Percentiles rank a stretch among this genome's conserved stretches.
Evolutionary conservation across 2,329 filamentous ascomycete species (phyloP).

Genomic region (Trichoderma sp.): DNA sequence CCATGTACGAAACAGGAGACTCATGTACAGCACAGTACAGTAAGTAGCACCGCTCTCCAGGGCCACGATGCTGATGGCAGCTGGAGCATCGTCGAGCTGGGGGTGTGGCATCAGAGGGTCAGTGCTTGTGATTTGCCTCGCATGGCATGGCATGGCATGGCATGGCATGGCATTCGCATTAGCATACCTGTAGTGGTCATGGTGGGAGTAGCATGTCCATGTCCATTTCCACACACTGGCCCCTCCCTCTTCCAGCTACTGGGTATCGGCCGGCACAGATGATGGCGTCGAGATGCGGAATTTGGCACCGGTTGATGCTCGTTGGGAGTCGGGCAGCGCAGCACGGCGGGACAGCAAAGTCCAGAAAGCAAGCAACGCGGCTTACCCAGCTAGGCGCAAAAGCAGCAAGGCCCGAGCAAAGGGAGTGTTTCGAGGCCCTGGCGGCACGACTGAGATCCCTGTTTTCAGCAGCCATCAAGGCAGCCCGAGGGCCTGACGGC

Average conservation of each 20-base stretch:
- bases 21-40: no score
- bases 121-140: conserved; percentile 24
- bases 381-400: conserved; percentile 9
- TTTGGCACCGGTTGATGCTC: conserved; percentile 10
- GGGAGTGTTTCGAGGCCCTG: conserved; percentile 16
- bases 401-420: conserved; percentile 17
- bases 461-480: conserved; percentile 26
- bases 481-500: conserved; percentile 20
- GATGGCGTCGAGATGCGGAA: background rate
- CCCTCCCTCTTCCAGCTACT: conserved; percentile 12
- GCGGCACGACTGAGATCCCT: conserved; percentile 24
- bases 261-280: conserved; percentile 13
- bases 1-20: conserved; percentile 20
- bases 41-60: background rate
- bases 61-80: conserved; percentile 16
- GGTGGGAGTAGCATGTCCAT: background rate
- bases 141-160: conserved; percentile 25
- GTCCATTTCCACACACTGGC: background rate
- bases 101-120: conserved; percentile 27
- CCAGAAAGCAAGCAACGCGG: background rate
- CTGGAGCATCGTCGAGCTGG: conserved; percentile 22
- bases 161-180: background rate
- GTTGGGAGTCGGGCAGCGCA: no score
- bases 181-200: background rate
- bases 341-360: background rate